Base-by-base conservation (phyloP, 768 basidiomycete genomes). In the Mycena galopus region DNA sequence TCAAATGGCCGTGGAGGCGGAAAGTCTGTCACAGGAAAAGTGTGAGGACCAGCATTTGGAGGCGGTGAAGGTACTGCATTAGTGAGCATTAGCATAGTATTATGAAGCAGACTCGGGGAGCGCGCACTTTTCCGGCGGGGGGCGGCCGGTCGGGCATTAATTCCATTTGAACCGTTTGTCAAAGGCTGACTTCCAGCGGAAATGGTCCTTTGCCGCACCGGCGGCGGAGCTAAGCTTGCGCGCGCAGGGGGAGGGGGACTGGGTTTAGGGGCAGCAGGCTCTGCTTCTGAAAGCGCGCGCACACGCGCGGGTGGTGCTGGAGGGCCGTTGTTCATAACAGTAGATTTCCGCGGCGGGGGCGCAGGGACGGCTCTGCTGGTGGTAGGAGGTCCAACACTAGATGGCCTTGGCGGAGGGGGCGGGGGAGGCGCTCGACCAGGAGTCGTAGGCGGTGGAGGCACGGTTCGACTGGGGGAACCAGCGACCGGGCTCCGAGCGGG, bases 1-100 rank as follows among this genome's bases (percentile, higher is more conserved):
- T 79, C 79, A 79, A 95, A 96, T 30, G 85, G 84, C 47, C 94
- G 89, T 5, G 95, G 95, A 17, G 91, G 90, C 1, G 95, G 95
- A 78, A 96, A 95, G 61, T 91, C 93, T 17, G 85, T 82, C n/a
- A 91, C 88, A 9, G 93, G 94, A 78, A 95, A 96, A 19, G 86
- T 91, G 77, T 94, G 92, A 27, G 86, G 80, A 11, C 94, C 94
- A 50, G 87, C 88, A 65, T 86, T 89, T 3, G 94, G 89, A 29
- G 87, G 86, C 56, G 88, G 87, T 5, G 88, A 87, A 30, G 85
- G 86, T 30, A 88, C 87, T 88, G 67, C 69, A 57, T 47, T 42
- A 50, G 47, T 62, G 56, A 63, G 23, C 47, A 32, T 11, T 33
- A 21, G 21, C 16, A 67, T 33, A 21, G 21, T 17, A 67, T 65